Percentiles rank a stretch among this genome's conserved stretches.
phyloP scores from a whole-genome alignment of 345 rosid genomes.

The Salix suchowensis region DNA sequence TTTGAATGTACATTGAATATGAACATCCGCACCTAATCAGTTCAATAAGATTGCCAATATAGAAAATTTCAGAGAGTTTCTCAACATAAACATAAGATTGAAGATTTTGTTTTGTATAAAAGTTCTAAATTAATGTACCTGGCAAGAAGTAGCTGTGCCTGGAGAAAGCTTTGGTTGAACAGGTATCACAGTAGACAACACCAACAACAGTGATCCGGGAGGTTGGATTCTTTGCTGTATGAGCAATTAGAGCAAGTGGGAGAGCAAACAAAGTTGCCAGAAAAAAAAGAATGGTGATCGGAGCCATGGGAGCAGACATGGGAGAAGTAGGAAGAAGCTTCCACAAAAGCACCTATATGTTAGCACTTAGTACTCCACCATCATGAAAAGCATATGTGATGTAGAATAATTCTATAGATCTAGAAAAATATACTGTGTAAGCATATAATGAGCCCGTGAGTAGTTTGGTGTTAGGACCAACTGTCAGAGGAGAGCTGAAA shows the following conservation, averaged over 20 bases:
- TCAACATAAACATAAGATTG: not conserved
- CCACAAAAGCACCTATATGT: constrained; percentile 8
- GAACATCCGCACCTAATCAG: constrained; percentile 62
- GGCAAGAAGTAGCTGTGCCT: constrained; percentile 81
- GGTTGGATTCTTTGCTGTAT: constrained; percentile 25
- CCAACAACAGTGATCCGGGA: constrained; percentile 69
- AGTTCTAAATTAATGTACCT: constrained; percentile 36
- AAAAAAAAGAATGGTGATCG: constrained; percentile 29
- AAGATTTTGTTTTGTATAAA: too few species aligned
- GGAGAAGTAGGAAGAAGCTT: constrained; percentile 37
- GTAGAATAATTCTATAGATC: constrained; percentile 1
- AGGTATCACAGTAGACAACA: constrained; percentile 73
- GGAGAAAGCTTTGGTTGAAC: constrained; percentile 59
- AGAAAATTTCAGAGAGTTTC: not conserved
- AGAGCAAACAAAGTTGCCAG: constrained; percentile 35
- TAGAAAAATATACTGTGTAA: constrained; percentile 6
- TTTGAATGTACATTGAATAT: constrained; percentile 64
- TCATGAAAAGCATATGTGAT: constrained; percentile 8
- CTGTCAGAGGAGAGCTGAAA: constrained; percentile 22
- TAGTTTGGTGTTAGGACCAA: constrained; percentile 45
- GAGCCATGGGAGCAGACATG: constrained; percentile 44
- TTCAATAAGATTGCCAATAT: not conserved
- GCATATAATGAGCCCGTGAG: constrained; percentile 64
- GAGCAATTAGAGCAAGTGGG: constrained; percentile 19
- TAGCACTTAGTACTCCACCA: not conserved